Base-by-base conservation (phyloP, 1,284 basidiomycete species). In the Ustilago vetiveriae region DNA sequence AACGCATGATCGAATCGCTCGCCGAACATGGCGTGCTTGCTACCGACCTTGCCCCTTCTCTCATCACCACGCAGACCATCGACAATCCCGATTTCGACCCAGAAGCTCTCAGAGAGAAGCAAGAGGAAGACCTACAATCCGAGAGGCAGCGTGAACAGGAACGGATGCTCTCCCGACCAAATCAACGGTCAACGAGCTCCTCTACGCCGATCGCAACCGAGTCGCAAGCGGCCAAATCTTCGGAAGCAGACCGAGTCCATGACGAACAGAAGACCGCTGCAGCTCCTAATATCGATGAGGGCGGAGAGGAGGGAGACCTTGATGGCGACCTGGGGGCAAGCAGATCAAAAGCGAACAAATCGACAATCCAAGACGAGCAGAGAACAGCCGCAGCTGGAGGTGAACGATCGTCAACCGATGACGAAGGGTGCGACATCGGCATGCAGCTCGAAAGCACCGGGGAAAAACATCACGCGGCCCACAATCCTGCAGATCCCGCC, bases 1-100 rank as follows among this genome's bases (percentile, higher is more conserved):
- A 82, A 62, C 45, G 46, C n/a, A 82, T 82, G 80, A 82, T 82
- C 51, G 75, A 81, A 30, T 80, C 78, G 8, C 50, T 82, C 11
- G 74, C 76, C 4, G 62, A 74, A 30, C 80, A 82, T 45, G 80
- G 80, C 14, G 78, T 82, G 0, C 67, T 79, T 2, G 49, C 78
- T 21, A 64, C 72, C n/a, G 80, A 82, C 42, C 64, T 82, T 19
- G 74, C 80, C 1, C 76, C 76, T 4, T 75, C 74, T 26, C 76
- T 82, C 39, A 59, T 81, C 45, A 76, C 76, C 6, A 82, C 79
- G 1, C 75, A 75, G 30, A 81, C 71, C 19, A 75, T 82, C 35
- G 56, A 68, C 39, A 82, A 82, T 51, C 80, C 80, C 9, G 78
- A 78, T 26, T 82, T 77, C 46, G 76, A 80, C 37, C 77, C 80